Evolutionary conservation across 148 eudicot genomes (phyloP).

Genomic region (Vaccinium vitisidaea): DNA sequence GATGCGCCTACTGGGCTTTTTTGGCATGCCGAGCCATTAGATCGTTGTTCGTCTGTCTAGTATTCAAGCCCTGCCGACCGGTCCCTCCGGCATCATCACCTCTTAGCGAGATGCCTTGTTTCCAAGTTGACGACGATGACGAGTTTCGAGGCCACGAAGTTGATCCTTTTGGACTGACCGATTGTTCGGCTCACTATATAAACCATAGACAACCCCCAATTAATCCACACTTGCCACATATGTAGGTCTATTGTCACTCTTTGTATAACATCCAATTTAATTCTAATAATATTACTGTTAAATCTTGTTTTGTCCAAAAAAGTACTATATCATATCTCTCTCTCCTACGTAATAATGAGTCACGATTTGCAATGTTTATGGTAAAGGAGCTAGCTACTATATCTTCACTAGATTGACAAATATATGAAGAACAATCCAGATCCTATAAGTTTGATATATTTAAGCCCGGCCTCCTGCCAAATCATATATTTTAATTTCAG

Average conservation of each 20-base stretch:
- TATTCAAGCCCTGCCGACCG: too few species aligned
- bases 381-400: background rate
- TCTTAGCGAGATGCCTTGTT: too few species aligned
- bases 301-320: background rate
- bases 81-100: too few species aligned
- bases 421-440: background rate
- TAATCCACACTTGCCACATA: too few species aligned
- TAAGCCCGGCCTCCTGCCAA: background rate
- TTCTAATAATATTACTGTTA: background rate
- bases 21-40: too few species aligned
- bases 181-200: too few species aligned
- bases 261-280: background rate
- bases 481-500: background rate
- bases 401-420: background rate
- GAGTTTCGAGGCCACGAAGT: too few species aligned
- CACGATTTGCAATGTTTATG: background rate
- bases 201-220: too few species aligned
- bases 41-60: too few species aligned
- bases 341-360: background rate
- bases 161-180: too few species aligned
- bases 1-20: too few species aligned
- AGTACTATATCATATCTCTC: background rate
- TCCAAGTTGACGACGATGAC: too few species aligned
- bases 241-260: background rate
- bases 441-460: background rate